phyloP scores from a whole-genome alignment of 2,329 filamentous ascomycete genomes.

The Fusarium newnesense region DNA sequence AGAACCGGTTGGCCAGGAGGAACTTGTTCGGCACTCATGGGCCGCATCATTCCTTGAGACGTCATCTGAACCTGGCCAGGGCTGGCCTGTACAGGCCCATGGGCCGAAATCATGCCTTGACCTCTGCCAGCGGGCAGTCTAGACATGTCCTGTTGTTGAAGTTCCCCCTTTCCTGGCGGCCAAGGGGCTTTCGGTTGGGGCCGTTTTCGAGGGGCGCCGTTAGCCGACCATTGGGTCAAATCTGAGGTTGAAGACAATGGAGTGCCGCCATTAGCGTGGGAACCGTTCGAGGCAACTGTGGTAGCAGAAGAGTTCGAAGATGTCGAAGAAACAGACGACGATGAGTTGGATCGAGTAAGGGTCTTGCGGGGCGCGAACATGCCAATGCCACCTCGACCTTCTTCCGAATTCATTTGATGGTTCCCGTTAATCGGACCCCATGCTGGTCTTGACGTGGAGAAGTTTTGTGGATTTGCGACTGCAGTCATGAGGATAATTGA shows the following conservation, averaged over 20 bases:
- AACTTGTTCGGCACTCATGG: constrained; percentile 68
- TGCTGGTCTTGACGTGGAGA: constrained; percentile 72
- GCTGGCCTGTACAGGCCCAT: constrained; percentile 47
- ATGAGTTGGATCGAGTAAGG: constrained; percentile 88
- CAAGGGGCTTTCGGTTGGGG: constrained; percentile 62
- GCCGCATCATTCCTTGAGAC: constrained; percentile 68
- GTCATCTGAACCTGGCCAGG: constrained; percentile 50
- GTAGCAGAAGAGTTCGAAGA: constrained; percentile 72
- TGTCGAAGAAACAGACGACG: constrained; percentile 88
- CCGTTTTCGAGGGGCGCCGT: constrained; percentile 61
- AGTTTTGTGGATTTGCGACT: constrained; percentile 72
- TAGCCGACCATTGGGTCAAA: constrained; percentile 61
- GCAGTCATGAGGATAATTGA: constrained; percentile 68
- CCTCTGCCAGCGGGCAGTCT: constrained; percentile 55
- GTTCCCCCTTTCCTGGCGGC: constrained; percentile 60
- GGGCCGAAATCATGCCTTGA: constrained; percentile 54
- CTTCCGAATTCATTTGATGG: constrained; percentile 82
- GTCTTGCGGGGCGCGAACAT: constrained; percentile 92
- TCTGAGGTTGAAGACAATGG: constrained; percentile 59
- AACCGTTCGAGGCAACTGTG: constrained; percentile 70
- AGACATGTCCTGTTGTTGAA: constrained; percentile 58
- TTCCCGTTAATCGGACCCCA: constrained; percentile 69
- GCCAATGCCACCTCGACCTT: constrained; percentile 70
- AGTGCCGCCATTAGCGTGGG: constrained; percentile 72
- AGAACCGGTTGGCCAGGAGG: constrained; percentile 79